These are phyloP conservation scores for Rhizoctonia solani DNA, from an alignment of 1,284 basidiomycete species.

Conservation along the genomic window DNA sequence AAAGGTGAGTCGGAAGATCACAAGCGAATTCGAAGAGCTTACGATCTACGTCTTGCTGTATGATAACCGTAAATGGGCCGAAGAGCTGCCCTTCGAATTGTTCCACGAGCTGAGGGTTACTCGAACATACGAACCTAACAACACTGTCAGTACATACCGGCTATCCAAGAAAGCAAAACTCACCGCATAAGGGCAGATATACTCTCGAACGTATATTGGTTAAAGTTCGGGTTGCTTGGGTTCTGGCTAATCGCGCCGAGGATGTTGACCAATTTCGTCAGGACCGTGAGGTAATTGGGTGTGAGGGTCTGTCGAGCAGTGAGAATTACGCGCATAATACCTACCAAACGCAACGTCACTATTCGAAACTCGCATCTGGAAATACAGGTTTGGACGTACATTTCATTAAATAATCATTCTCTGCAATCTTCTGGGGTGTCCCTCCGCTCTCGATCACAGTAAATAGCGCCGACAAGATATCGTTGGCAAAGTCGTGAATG, in stretches of 20 bases:
- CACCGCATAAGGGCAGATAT: slow-evolving; percentile 89
- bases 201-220: slow-evolving; percentile 96
- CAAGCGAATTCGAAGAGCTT: slow-evolving; percentile 43
- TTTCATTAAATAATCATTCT: slow-evolving; percentile 98
- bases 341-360: slow-evolving; percentile 49
- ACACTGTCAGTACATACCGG: background rate
- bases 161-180: slow-evolving; percentile 36
- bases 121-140: slow-evolving; percentile 76
- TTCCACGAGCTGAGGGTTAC: slow-evolving; percentile 65
- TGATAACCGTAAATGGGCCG: slow-evolving; percentile 83
- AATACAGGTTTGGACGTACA: slow-evolving; percentile 55
- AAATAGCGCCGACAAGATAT: slow-evolving; percentile 78
- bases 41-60: slow-evolving; percentile 93
- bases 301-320: slow-evolving; percentile 81
- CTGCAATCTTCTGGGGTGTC: slow-evolving; percentile 91
- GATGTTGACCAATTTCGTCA: slow-evolving; percentile 79
- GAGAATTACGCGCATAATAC: slow-evolving; percentile 90
- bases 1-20: background rate
- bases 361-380: background rate
- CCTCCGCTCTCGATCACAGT: slow-evolving; percentile 79
- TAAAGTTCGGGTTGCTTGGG: slow-evolving; percentile 96
- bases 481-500: slow-evolving; percentile 78
- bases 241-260: slow-evolving; percentile 90
- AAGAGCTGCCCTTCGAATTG: slow-evolving; percentile 85
- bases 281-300: slow-evolving; percentile 66